Percentiles rank a stretch among this genome's conserved stretches.
These are phyloP conservation scores for Leccinum subrobustum DNA, from an alignment of 1,284 basidiomycete species.

Conservation along the genomic window DNA sequence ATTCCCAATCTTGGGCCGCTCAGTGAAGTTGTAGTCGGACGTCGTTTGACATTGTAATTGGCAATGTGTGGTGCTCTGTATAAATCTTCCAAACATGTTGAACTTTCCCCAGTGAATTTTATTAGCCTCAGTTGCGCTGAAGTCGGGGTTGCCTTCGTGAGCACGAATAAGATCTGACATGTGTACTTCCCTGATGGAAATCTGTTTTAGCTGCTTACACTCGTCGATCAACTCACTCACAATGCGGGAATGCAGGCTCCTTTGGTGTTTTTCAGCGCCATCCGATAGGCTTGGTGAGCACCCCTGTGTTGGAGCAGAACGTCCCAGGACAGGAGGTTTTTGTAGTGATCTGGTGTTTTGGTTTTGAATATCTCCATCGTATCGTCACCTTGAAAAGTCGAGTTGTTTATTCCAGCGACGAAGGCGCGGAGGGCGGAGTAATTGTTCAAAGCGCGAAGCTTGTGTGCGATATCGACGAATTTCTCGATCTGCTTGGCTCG, in stretches of 20 bases:
- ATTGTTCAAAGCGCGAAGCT: slow-evolving; percentile 68
- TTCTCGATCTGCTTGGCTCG: slow-evolving; percentile 75
- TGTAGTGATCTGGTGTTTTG: slow-evolving; percentile 61
- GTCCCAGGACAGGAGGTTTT: slow-evolving; percentile 74
- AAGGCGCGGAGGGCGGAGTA: slow-evolving; percentile 80
- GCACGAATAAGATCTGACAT: slow-evolving; percentile 77
- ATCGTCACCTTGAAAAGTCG: slow-evolving; percentile 67
- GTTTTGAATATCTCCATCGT: slow-evolving; percentile 66
- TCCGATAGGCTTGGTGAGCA: slow-evolving; percentile 75
- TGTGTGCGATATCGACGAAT: slow-evolving; percentile 71
- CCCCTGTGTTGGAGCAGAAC: slow-evolving; percentile 69
- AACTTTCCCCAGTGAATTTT: slow-evolving; percentile 87
- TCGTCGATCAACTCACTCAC: slow-evolving; percentile 42
- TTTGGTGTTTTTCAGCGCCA: slow-evolving; percentile 76
- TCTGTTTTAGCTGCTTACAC: slow-evolving; percentile 14
- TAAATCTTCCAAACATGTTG: slow-evolving; percentile 79
- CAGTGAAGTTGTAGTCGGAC: slow-evolving; percentile 55
- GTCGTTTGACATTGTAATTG: slow-evolving; percentile 67
- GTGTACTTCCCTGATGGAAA: slow-evolving; percentile 70
- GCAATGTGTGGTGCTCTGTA: slow-evolving; percentile 65
- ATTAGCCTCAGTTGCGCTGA: slow-evolving; percentile 52
- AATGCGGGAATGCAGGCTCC: slow-evolving; percentile 80
- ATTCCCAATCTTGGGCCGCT: slow-evolving; percentile 49
- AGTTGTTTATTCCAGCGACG: slow-evolving; percentile 79
- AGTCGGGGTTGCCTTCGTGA: slow-evolving; percentile 73